Conservation (phyloP, 2,329 filamentous ascomycete species). For the Metarhizium guizhouense region DNA sequence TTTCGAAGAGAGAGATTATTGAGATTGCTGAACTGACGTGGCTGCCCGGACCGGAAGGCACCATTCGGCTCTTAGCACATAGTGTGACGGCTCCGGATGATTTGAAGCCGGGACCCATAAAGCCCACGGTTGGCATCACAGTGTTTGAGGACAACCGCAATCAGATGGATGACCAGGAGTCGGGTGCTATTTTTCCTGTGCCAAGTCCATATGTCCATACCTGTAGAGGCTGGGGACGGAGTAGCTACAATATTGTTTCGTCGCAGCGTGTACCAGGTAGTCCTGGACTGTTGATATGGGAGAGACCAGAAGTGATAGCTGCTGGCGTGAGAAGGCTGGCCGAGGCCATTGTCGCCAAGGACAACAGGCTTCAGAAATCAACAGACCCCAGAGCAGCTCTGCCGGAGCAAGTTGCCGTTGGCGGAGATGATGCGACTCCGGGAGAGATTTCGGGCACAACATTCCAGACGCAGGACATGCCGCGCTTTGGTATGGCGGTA, state of each 20-base stretch:
- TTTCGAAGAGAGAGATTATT: slow-evolving; percentile 45
- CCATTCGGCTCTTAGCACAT: slow-evolving; percentile 46
- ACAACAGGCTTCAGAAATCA: slow-evolving; percentile 26
- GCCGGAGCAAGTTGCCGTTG: slow-evolving; percentile 24
- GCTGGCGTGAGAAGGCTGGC: slow-evolving; percentile 33
- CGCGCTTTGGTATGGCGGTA: background rate
- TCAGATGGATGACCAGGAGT: background rate
- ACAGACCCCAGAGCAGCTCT: slow-evolving; percentile 17
- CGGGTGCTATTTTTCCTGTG: slow-evolving; percentile 11
- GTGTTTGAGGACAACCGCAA: slow-evolving; percentile 32
- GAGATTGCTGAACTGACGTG: slow-evolving; percentile 54
- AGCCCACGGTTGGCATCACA: slow-evolving; percentile 35
- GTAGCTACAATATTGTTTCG: slow-evolving; percentile 33
- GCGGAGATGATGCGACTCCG: slow-evolving; percentile 10
- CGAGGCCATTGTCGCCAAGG: slow-evolving; percentile 26
- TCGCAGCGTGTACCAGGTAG: slow-evolving; percentile 29
- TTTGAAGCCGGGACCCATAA: slow-evolving; percentile 15
- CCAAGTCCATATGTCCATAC: slow-evolving; percentile 24
- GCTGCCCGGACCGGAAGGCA: slow-evolving; percentile 56
- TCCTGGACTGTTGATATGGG: slow-evolving; percentile 38
- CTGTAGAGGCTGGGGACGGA: slow-evolving; percentile 40
- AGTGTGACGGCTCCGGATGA: slow-evolving; percentile 25
- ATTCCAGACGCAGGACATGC: background rate
- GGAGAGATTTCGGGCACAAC: slow-evolving; percentile 10
- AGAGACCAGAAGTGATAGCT: slow-evolving; percentile 36